These are phyloP conservation scores for Diaporthe vaccinii DNA, from an alignment of 2,329 filamentous ascomycete species.

Conservation along the genomic window DNA sequence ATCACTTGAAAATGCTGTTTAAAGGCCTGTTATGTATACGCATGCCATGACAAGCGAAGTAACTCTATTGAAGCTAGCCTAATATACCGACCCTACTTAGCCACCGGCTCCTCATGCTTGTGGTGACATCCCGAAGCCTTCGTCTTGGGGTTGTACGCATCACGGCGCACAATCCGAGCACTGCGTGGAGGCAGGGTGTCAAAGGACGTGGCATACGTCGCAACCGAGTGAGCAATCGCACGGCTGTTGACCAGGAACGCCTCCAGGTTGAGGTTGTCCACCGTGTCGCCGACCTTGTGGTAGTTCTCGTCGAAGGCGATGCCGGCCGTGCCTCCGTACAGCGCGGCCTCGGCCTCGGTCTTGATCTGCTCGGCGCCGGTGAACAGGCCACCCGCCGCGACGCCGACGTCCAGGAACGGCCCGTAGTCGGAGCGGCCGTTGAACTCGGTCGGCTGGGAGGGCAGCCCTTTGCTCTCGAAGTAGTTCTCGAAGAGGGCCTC, in stretches of 20 bases:
- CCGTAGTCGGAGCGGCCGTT: constrained; percentile 69
- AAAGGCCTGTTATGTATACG: no score
- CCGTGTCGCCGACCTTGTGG: constrained; percentile 59
- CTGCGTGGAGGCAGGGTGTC: constrained; percentile 48
- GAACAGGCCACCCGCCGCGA: constrained; percentile 77
- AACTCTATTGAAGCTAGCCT: background rate
- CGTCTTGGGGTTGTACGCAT: background rate
- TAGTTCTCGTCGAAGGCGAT: constrained; percentile 61
- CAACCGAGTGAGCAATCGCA: constrained; percentile 57
- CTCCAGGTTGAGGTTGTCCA: constrained; percentile 50
- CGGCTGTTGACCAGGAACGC: constrained; percentile 61
- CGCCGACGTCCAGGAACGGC: constrained; percentile 75
- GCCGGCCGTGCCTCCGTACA: constrained; percentile 74
- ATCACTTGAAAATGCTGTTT: no score
- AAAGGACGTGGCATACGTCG: constrained; percentile 57
- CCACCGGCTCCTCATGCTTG: constrained; percentile 13
- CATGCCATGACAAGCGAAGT: no score
- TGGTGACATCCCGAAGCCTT: constrained; percentile 22
- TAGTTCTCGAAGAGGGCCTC: constrained; percentile 52
- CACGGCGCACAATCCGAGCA: background rate
- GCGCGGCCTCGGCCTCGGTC: constrained; percentile 64
- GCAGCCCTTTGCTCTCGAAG: constrained; percentile 56
- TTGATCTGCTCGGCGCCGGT: constrained; percentile 68
- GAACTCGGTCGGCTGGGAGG: constrained; percentile 73
- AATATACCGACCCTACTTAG: background rate